Evolutionary conservation across 352 stramenopile species (phyloP), one percentile per base, ranked within the genome.

Genomic region (Plasmopara muralis): DNA sequence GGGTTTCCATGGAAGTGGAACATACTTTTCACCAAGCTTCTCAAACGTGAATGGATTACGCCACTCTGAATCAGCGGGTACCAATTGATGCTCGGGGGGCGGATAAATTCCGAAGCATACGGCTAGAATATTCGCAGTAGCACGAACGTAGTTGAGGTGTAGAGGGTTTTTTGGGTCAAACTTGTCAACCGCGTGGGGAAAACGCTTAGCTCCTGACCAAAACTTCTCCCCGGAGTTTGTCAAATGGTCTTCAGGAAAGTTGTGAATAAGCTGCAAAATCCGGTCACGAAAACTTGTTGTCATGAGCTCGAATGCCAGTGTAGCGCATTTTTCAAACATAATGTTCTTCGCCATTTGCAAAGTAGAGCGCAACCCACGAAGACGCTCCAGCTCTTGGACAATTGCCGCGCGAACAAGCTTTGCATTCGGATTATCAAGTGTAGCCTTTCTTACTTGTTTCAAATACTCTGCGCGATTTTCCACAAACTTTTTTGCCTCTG

Each of bases 401-500:
- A 87, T 87, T 16, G 74, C 76, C 1, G 77, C 74, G 20, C 79
- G 56, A 20, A 74, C 76, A 25, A 82, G n/a, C 57, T 88, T 89
- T 29, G 63, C 53, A 54, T 93, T 90, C 31, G 76, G 64, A 55
- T 93, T 81, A 55, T 89, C 80, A 13, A 93, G 42, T 10, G 83
- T 93, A 20, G 68, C 60, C 44, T 79, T 57, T 40, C 70, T 77
- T 29, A 93, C 68, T 60, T 92, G 84, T 29, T 62, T 47, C n/a
- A 95, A 30, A 64, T 93, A 95, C n/a, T 60, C 68, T 14, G 61
- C 54, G 25, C 83, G 83, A 46, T 92, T 60, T 15, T 88, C 52
- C 7, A 85, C 62, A 47, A 95, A 96, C 52, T 95, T 95, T 49
- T 95, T 89, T 5, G 81, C 79, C 20, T 95, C 85, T 5, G 74